Conservation (phyloP, 1,139 yeast genomes). For the Debaryomyces udenii region DNA sequence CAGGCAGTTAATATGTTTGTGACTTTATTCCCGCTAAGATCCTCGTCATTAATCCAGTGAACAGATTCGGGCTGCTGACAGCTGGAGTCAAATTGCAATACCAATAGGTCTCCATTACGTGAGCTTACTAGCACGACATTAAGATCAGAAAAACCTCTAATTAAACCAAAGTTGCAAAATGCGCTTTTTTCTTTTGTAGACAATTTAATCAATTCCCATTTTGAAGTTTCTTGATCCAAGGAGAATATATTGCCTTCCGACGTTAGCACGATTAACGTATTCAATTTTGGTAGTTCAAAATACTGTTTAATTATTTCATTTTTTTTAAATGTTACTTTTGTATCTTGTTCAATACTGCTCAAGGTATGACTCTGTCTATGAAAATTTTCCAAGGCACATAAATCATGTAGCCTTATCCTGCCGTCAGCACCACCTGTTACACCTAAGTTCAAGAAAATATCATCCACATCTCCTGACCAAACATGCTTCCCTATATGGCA, state of each 20-base stretch:
- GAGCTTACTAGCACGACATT: slow-evolving; percentile 52
- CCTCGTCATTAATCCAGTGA: slow-evolving; percentile 27
- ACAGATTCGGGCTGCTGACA: slow-evolving; percentile 15
- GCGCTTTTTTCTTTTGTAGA: slow-evolving; percentile 24
- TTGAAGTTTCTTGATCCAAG: slow-evolving; percentile 23
- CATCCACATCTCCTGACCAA: slow-evolving; percentile 77
- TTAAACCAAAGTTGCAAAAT: slow-evolving; percentile 52
- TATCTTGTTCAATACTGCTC: slow-evolving; percentile 30
- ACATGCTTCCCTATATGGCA: slow-evolving; percentile 85
- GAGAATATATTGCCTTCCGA: slow-evolving; percentile 60
- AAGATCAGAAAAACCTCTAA: slow-evolving; percentile 46
- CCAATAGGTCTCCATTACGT: slow-evolving; percentile 54
- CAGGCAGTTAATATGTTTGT: slow-evolving; percentile 52
- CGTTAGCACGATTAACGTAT: slow-evolving; percentile 58
- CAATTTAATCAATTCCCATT: slow-evolving; percentile 32
- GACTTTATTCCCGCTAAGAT: slow-evolving; percentile 42
- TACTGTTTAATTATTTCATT: slow-evolving; percentile 69
- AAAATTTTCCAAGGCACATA: slow-evolving; percentile 22
- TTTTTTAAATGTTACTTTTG: slow-evolving; percentile 31
- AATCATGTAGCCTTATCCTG: slow-evolving; percentile 63
- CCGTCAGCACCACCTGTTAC: slow-evolving; percentile 95
- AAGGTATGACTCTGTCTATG: slow-evolving; percentile 30
- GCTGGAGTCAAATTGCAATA: slow-evolving; percentile 41
- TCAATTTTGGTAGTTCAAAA: slow-evolving; percentile 38
- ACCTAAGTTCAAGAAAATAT: slow-evolving; percentile 41